phyloP scores from a whole-genome alignment of 1,139 yeast species.

The Suhomyces taliae region DNA sequence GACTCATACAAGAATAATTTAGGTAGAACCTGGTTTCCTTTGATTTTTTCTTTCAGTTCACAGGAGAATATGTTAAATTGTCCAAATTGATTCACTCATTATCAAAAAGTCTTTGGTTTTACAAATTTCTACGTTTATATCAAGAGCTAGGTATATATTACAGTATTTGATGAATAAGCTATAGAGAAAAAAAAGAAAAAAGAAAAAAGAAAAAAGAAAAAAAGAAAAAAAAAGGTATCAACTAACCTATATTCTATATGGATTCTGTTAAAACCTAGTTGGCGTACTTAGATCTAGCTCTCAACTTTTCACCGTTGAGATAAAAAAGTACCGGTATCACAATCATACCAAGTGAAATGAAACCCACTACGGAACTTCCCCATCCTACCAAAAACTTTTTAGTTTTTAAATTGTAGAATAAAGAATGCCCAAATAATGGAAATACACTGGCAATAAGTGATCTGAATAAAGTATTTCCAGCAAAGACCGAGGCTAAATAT shows the following conservation, averaged over 20 bases:
- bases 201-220: no score
- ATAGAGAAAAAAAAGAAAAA: not conserved
- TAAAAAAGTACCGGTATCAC: conserved; percentile 48
- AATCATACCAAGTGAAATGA: conserved; percentile 42
- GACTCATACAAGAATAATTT: no score
- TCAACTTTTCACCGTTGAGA: conserved; percentile 47
- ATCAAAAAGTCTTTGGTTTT: no score
- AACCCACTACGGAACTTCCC: conserved; percentile 53
- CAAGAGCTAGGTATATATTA: no score
- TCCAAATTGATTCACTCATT: no score
- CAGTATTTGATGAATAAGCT: not conserved
- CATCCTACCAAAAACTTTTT: conserved; percentile 54
- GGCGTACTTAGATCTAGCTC: conserved; percentile 48
- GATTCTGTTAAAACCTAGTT: not conserved
- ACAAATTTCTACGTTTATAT: no score
- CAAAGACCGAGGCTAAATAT: conserved; percentile 58
- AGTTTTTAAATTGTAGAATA: conserved; percentile 46
- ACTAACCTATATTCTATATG: not conserved
- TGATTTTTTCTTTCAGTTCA: no score
- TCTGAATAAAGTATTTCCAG: conserved; percentile 54
- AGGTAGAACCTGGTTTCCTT: no score
- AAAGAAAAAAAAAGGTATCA: not conserved
- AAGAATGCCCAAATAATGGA: conserved; percentile 57
- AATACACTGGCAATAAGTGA: conserved; percentile 58
- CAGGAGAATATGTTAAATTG: no score